phyloP scores from a whole-genome alignment of 768 basidiomycete genomes.

The Tulasnella calospora region DNA sequence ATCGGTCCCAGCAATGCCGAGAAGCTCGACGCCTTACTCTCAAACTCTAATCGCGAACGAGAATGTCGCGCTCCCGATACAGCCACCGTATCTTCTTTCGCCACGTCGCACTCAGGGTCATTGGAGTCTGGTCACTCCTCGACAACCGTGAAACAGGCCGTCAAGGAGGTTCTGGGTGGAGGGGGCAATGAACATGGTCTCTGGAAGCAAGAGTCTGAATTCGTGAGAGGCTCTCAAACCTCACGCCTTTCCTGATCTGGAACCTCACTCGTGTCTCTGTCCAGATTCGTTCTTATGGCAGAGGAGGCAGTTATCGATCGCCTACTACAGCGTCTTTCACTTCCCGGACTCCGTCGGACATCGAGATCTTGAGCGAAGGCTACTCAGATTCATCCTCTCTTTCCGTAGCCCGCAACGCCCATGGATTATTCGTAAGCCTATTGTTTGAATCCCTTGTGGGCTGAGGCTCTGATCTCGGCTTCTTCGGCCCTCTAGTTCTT shows the following conservation, averaged over 20 bases:
- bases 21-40: conserved; percentile 11
- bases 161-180: conserved; percentile 15
- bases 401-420: conserved; percentile 7
- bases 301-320: conserved; percentile 8
- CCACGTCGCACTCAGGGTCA: neutral
- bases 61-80: neutral
- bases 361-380: conserved; percentile 10
- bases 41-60: neutral
- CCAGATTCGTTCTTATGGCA: conserved; percentile 8
- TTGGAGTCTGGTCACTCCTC: conserved; percentile 4
- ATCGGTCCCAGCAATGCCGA: conserved; percentile 19
- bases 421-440: conserved; percentile 14
- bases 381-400: conserved; percentile 5
- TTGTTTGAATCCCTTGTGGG: neutral
- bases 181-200: conserved; percentile 15
- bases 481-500: conserved; percentile 16
- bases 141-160: neutral
- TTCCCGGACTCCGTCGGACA: neutral
- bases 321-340: neutral
- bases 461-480: neutral
- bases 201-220: neutral
- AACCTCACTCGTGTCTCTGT: neutral
- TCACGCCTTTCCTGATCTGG: neutral
- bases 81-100: conserved; percentile 4
- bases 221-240: neutral